phyloP scores from a whole-genome alignment of 352 stramenopile genomes.

The Pythium scleroteichum region DNA sequence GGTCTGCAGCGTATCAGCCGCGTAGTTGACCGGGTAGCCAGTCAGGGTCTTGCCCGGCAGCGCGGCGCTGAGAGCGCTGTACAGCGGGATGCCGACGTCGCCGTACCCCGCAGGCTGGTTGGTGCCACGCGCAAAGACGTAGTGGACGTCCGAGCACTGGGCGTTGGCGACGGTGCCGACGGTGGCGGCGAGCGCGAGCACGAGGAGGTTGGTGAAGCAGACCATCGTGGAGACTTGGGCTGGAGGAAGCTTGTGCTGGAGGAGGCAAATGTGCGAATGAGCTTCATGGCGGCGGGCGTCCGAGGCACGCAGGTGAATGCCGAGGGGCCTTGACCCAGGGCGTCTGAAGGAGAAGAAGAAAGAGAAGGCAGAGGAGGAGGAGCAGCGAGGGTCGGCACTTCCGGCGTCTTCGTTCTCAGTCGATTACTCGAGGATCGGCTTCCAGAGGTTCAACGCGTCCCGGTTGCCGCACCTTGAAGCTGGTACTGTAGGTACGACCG shows the following conservation, averaged over 20 bases:
- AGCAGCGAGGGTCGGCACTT: too few species aligned
- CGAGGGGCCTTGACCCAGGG: too few species aligned
- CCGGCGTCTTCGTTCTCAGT: too few species aligned
- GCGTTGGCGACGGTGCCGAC: background rate
- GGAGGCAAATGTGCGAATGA: slow-evolving; percentile 7
- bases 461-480: too few species aligned
- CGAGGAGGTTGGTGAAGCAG: slow-evolving; percentile 6
- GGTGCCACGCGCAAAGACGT: slow-evolving; percentile 37
- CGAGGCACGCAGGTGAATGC: too few species aligned
- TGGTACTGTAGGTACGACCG: too few species aligned
- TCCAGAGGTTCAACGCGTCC: too few species aligned
- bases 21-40: slow-evolving; percentile 35
- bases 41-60: slow-evolving; percentile 33
- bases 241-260: background rate
- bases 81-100: slow-evolving; percentile 25
- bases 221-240: slow-evolving; percentile 1
- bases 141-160: slow-evolving; percentile 15
- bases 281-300: too few species aligned
- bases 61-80: slow-evolving; percentile 26
- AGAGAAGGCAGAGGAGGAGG: too few species aligned
- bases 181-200: background rate
- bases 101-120: slow-evolving; percentile 32
- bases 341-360: too few species aligned
- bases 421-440: too few species aligned
- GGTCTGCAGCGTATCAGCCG: slow-evolving; percentile 23